Conservation (phyloP, 2,329 filamentous ascomycete genomes). For the Claviceps africana region DNA sequence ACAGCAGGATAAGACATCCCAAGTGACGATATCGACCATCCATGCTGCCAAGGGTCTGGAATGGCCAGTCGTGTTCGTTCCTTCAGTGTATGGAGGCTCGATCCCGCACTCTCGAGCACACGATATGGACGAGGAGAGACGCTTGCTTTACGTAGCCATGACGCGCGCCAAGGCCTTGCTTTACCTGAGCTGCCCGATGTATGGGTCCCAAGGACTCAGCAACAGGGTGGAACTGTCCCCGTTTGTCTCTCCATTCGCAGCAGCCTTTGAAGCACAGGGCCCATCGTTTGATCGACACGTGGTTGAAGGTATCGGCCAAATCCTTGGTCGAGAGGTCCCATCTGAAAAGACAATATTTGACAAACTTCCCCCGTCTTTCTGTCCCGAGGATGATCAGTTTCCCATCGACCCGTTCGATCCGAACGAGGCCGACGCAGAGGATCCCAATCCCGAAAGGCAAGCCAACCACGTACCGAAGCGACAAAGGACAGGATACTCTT, state of each 20-base stretch:
- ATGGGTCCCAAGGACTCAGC: slow-evolving; percentile 42
- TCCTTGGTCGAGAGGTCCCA: slow-evolving; percentile 52
- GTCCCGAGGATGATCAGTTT: slow-evolving; percentile 52
- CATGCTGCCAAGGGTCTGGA: slow-evolving; percentile 92
- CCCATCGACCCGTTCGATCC: slow-evolving; percentile 45
- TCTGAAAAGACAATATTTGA: slow-evolving; percentile 39
- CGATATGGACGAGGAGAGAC: slow-evolving; percentile 73
- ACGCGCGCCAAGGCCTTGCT: slow-evolving; percentile 77
- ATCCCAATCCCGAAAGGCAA: slow-evolving; percentile 9
- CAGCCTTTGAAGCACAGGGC: slow-evolving; percentile 43
- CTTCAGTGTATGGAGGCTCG: slow-evolving; percentile 75
- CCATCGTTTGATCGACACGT: slow-evolving; percentile 52
- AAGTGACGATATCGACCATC: slow-evolving; percentile 88
- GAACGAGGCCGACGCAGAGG: slow-evolving; percentile 13
- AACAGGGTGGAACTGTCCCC: slow-evolving; percentile 53
- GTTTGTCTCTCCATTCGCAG: slow-evolving; percentile 46
- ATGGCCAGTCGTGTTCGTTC: slow-evolving; percentile 91
- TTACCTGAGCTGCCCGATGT: slow-evolving; percentile 69
- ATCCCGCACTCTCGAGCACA: slow-evolving; percentile 83
- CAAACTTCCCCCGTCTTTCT: slow-evolving; percentile 37
- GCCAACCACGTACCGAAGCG: slow-evolving; percentile 15
- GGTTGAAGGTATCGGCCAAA: slow-evolving; percentile 54
- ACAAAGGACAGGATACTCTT: slow-evolving; percentile 13
- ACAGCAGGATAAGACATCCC: slow-evolving; percentile 38
- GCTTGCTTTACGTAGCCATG: slow-evolving; percentile 92